Base-by-base conservation (phyloP, 148 eudicot species). In the Fagopyrum homotropicum region DNA sequence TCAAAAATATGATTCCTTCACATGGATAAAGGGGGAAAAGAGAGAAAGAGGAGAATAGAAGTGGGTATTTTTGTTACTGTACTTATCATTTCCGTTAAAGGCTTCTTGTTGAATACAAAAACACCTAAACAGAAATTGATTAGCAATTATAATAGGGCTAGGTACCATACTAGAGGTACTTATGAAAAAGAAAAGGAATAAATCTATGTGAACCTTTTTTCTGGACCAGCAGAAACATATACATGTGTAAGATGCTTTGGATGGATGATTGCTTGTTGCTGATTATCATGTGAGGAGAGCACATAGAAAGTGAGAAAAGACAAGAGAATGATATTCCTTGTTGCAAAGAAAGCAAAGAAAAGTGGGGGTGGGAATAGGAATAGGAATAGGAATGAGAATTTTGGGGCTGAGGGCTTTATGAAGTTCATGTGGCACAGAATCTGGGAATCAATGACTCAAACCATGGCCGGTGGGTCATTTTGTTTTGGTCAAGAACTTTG, bases 221-320 rank as follows among this genome's bases (percentile, higher is more conserved):
- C 14, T 66, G 46, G 71, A 59, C 47, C 47, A 35, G 71, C 47
- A 40, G 43, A 66, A 40, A 66, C 46, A 66, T 66, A 46, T 40
- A 71, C 59, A 72, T 72, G 55, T 49, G 75, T 72, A 44, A 72
- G 75, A 72, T 72, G 75, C 75, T 43, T 50, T 72, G n/a, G 40
- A 46, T n/a, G 52, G 52, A n/a, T 19, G 45, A 43, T 45, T 45
- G 50, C 73, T 70, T 70, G 51, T 70, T 45, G 51, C 22, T 44
- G 47, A 70, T 51, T 10, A 71, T 17, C 66, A 9, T 60, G 30
- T 22, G 66, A 68, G 19, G 43, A 26, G n/a, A 48, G 74, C 74
- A 64, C 74, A 46, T 48, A 49, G 12, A 72, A 72, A 48, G 40
- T 48, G 56, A 72, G 55, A 72, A 72, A 72, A 47, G 74, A 72